Percentiles rank a stretch among this genome's conserved stretches.
phyloP scores from a whole-genome alignment of 2,329 filamentous ascomycete species.

The Arthrobotrys conoides region DNA sequence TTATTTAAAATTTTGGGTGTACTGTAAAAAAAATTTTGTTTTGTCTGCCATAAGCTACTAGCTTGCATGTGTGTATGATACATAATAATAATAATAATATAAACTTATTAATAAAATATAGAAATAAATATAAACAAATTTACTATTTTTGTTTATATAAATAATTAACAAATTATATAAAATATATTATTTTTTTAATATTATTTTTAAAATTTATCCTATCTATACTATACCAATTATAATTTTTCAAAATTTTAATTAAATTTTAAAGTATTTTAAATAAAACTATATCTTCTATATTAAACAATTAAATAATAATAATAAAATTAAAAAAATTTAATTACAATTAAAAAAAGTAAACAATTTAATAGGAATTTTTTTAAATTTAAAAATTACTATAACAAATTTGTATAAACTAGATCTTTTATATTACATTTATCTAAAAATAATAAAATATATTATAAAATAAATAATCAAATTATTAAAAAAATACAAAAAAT shows the following conservation, averaged over 20 bases:
- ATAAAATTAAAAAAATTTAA: slow-evolving; percentile 6
- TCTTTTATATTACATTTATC: slow-evolving; percentile 10
- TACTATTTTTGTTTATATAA: slow-evolving; percentile 13
- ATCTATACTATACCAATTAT: neutral
- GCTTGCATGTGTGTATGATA: no score
- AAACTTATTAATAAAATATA: slow-evolving; percentile 3
- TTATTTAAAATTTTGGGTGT: no score
- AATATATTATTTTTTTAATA: slow-evolving; percentile 13
- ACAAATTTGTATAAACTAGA: slow-evolving; percentile 8
- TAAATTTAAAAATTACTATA: neutral
- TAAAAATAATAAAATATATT: slow-evolving; percentile 16
- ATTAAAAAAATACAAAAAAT: slow-evolving; percentile 10
- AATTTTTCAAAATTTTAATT: slow-evolving; percentile 1
- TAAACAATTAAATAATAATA: slow-evolving; percentile 10
- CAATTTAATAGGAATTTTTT: neutral
- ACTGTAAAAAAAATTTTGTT: no score
- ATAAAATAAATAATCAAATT: slow-evolving; percentile 14
- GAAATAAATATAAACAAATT: slow-evolving; percentile 3
- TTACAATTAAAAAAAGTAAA: neutral
- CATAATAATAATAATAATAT: no score
- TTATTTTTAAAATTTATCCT: slow-evolving; percentile 11
- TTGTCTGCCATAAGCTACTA: no score
- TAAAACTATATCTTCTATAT: neutral
- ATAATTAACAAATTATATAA: slow-evolving; percentile 10
- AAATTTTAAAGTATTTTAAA: neutral